phyloP scores from a whole-genome alignment of 2,329 filamentous ascomycete species.

The Colletotrichum magnum region DNA sequence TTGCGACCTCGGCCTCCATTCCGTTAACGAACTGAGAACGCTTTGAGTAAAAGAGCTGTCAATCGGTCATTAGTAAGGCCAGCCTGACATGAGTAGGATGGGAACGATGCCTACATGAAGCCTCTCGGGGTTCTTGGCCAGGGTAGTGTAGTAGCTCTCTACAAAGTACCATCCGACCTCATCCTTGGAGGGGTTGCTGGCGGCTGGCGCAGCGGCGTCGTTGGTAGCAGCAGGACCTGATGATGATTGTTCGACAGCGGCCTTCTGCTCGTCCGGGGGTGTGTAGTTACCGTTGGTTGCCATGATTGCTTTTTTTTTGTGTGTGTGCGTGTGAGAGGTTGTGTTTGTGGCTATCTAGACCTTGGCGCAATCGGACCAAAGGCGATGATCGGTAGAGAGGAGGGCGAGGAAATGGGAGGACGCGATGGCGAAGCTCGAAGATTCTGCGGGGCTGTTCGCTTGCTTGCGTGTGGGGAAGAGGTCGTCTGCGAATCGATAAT shows the following conservation, averaged over 20 bases:
- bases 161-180: conserved; percentile 99
- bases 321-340: neutral
- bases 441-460: conserved; percentile 33
- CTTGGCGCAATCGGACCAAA: conserved; percentile 35
- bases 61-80: neutral
- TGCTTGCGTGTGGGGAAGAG: conserved; percentile 19
- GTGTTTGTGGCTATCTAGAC: conserved; percentile 17
- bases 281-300: conserved; percentile 70
- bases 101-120: conserved; percentile 75
- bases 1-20: conserved; percentile 88
- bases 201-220: conserved; percentile 49
- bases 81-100: neutral
- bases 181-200: conserved; percentile 78
- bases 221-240: conserved; percentile 53
- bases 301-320: conserved; percentile 55
- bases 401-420: conserved; percentile 11
- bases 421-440: conserved; percentile 32
- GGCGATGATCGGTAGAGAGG: conserved; percentile 17
- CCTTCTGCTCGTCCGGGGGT: conserved; percentile 60
- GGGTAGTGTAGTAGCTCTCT: conserved; percentile 98
- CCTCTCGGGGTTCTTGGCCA: conserved; percentile 94
- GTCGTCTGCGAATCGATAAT: conserved; percentile 18
- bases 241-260: conserved; percentile 54
- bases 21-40: conserved; percentile 95
- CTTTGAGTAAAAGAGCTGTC: conserved; percentile 93